A percentile compares a stretch with the other conserved stretches of the same genome.
Evolutionary conservation across 2,329 filamentous ascomycete genomes (phyloP).

Genomic region (Penicillium sp.): DNA sequence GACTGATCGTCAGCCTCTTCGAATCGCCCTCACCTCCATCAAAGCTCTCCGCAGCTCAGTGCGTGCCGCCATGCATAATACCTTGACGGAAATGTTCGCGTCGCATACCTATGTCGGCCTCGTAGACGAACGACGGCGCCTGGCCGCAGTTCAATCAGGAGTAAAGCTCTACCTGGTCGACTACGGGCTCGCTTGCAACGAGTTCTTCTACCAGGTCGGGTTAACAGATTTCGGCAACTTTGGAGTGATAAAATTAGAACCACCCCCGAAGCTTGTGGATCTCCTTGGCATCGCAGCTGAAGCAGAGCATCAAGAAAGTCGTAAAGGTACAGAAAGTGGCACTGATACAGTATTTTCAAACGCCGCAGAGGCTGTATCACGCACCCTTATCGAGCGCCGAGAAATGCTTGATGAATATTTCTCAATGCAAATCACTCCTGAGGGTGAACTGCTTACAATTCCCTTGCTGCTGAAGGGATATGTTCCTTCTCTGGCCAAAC

Average conservation of each 20-base stretch:
- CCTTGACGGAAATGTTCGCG: conserved; percentile 83
- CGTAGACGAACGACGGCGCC: conserved; percentile 81
- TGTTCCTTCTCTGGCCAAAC: conserved; percentile 79
- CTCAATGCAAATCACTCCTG: conserved; percentile 76
- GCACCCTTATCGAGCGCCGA: conserved; percentile 72
- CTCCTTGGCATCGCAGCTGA: conserved; percentile 75
- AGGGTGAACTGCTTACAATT: conserved; percentile 76
- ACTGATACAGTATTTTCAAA: conserved; percentile 63
- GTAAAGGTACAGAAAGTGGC: conserved; percentile 23
- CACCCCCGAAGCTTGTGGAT: conserved; percentile 71
- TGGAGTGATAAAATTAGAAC: conserved; percentile 77
- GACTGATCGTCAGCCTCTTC: conserved; percentile 69
- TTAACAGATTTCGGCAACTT: conserved; percentile 97
- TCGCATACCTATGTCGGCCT: conserved; percentile 92
- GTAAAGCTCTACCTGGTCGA: conserved; percentile 92
- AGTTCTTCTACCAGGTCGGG: conserved; percentile 95
- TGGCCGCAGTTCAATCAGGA: conserved; percentile 91
- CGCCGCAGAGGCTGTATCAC: conserved; percentile 67
- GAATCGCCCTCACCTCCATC: conserved; percentile 79
- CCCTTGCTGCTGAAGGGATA: conserved; percentile 90
- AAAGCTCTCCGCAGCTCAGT: conserved; percentile 82
- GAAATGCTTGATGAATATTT: conserved; percentile 96
- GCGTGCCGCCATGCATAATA: conserved; percentile 78
- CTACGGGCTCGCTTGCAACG: conserved; percentile 82
- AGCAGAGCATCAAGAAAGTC: conserved; percentile 62